A percentile compares a stretch with the other conserved stretches of the same genome.
These are phyloP conservation scores for Monosporascus sp. DNA, from an alignment of 2,329 filamentous ascomycete species.

Conservation along the genomic window DNA sequence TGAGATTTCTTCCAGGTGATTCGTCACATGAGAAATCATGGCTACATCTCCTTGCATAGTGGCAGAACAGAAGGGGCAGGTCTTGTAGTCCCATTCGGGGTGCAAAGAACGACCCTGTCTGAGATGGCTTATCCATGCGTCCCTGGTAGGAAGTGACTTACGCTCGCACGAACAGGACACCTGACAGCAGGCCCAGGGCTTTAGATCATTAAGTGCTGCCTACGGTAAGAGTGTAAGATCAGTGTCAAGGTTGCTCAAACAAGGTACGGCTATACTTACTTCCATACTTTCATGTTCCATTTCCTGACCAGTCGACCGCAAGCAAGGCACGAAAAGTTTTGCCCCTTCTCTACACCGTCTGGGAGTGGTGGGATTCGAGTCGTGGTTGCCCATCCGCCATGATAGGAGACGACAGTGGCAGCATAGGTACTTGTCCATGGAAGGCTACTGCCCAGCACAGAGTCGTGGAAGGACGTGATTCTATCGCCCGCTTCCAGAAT, in stretches of 20 bases:
- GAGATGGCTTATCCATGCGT: slow-evolving; percentile 4
- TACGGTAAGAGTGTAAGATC: background rate
- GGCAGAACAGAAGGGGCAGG: slow-evolving; percentile 1
- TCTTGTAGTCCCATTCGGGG: slow-evolving; percentile 2
- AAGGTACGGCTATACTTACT: background rate
- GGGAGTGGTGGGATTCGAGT: slow-evolving; percentile 1
- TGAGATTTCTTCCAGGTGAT: slow-evolving; percentile 6
- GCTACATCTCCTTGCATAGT: background rate
- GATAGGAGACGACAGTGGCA: slow-evolving; percentile 1
- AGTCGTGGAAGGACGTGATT: background rate
- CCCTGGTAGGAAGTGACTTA: background rate
- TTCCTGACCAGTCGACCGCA: slow-evolving; percentile 1
- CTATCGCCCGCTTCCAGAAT: no score
- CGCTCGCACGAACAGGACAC: background rate
- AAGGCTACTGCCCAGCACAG: background rate
- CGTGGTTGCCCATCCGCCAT: background rate
- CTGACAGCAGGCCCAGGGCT: slow-evolving; percentile 2
- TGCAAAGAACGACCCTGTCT: background rate
- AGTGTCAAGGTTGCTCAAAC: background rate
- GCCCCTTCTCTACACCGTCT: background rate
- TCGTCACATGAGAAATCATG: background rate
- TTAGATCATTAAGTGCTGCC: slow-evolving; percentile 4
- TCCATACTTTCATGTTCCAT: background rate
- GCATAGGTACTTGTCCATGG: background rate
- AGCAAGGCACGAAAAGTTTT: slow-evolving; percentile 1